Percentiles rank a stretch among this genome's conserved stretches.
Evolutionary conservation across 1,284 basidiomycete genomes (phyloP).

Genomic region (Athelia sp.): DNA sequence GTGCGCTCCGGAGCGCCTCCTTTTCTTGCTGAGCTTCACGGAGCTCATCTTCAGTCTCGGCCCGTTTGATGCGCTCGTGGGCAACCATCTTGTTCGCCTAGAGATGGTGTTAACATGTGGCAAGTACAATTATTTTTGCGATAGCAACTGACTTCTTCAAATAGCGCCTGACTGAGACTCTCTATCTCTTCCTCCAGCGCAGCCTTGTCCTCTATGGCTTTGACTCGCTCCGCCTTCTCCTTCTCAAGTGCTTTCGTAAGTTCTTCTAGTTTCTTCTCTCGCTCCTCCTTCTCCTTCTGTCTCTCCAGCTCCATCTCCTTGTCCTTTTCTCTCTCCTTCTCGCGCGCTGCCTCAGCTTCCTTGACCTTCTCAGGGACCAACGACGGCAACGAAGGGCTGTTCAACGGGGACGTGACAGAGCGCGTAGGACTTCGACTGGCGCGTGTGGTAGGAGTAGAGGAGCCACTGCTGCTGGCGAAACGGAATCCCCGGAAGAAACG

Average conservation of each 20-base stretch:
- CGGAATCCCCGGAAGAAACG: not conserved
- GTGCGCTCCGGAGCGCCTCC: constrained; percentile 70
- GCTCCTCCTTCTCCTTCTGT: constrained; percentile 2
- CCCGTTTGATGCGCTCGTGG: constrained; percentile 68
- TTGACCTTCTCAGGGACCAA: constrained; percentile 25
- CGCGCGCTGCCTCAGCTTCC: too few species aligned
- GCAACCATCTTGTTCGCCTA: constrained; percentile 92
- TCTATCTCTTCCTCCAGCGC: constrained; percentile 81
- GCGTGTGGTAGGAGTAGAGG: not conserved
- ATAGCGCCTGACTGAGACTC: constrained; percentile 77
- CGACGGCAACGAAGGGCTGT: not conserved
- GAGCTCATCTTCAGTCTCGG: constrained; percentile 75
- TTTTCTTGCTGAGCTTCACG: constrained; percentile 64
- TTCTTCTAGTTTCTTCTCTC: constrained; percentile 45
- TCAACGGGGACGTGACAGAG: not conserved
- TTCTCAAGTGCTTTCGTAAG: constrained; percentile 49
- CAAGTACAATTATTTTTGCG: constrained; percentile 5
- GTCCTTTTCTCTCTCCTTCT: too few species aligned
- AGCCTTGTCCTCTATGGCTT: constrained; percentile 58
- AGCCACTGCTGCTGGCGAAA: not conserved
- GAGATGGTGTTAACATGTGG: not conserved
- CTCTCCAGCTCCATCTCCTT: not conserved
- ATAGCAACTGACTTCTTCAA: constrained; percentile 81
- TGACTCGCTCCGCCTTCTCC: constrained; percentile 51
- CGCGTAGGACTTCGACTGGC: not conserved